A percentile compares a stretch with the other conserved stretches of the same genome.
These are phyloP conservation scores for Albizia julibrissin DNA, from an alignment of 306 rosid species.

Conservation along the genomic window DNA sequence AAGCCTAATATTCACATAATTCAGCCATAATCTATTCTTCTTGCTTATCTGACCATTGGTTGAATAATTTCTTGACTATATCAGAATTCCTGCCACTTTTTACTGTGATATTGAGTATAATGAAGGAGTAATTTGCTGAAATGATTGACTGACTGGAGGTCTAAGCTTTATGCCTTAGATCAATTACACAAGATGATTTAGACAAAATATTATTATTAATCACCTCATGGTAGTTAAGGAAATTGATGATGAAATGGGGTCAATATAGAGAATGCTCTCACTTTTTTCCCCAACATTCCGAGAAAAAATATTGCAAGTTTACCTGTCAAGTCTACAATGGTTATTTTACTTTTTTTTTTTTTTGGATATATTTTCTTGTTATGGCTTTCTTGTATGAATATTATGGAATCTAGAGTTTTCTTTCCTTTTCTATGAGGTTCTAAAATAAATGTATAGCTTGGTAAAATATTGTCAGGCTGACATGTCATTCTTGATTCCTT, in stretches of 20 bases:
- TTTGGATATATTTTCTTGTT: not conserved
- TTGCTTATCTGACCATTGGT: not conserved
- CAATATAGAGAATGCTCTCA: not conserved
- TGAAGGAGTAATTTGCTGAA: not conserved
- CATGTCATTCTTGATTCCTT: not conserved
- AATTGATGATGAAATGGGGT: constrained; percentile 5
- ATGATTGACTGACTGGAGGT: constrained; percentile 7
- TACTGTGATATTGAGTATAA: not conserved
- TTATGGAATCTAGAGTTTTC: not conserved
- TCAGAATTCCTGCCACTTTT: not conserved
- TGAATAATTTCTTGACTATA: not conserved
- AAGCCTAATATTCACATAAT: not conserved
- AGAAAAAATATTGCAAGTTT: constrained; percentile 3
- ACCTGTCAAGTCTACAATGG: not conserved
- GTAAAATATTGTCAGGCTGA: not conserved
- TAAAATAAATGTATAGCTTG: not conserved
- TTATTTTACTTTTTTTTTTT: not conserved
- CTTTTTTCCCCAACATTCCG: not conserved
- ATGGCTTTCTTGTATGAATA: not conserved
- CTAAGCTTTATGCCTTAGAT: constrained; percentile 5
- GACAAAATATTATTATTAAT: not conserved
- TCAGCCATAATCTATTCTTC: not conserved
- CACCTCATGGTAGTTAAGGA: not conserved
- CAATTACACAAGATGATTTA: not conserved
- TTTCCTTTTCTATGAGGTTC: constrained; percentile 8